Conservation (phyloP, 1,284 basidiomycete genomes). For the Cerrena zonata region DNA sequence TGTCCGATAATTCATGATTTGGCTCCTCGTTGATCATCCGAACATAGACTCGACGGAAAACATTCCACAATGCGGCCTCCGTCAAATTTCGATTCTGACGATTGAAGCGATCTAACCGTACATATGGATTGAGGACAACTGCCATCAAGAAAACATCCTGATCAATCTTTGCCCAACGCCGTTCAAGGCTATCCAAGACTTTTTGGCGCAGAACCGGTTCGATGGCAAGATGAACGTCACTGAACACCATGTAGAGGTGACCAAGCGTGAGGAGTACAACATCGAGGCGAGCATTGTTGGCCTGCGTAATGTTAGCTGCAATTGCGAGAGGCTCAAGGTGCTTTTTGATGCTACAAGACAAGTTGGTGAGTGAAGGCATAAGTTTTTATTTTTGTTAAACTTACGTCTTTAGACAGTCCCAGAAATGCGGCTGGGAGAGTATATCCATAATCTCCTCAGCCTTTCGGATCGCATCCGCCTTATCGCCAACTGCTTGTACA, state of each 20-base stretch:
- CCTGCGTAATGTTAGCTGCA: slow-evolving; percentile 34
- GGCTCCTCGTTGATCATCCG: too few species aligned
- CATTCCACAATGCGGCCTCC: slow-evolving; percentile 3
- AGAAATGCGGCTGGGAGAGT: slow-evolving; percentile 25
- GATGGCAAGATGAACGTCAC: slow-evolving; percentile 6
- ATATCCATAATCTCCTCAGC: slow-evolving; percentile 24
- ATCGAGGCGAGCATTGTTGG: slow-evolving; percentile 28
- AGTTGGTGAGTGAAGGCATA: neutral
- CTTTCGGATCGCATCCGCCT: slow-evolving; percentile 18
- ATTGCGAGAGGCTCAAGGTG: slow-evolving; percentile 3
- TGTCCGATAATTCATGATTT: too few species aligned
- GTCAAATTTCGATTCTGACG: slow-evolving; percentile 6
- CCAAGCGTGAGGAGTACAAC: slow-evolving; percentile 32
- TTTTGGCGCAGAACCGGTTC: slow-evolving; percentile 18
- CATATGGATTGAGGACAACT: slow-evolving; percentile 34
- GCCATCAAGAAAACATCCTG: slow-evolving; percentile 37
- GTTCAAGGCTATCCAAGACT: slow-evolving; percentile 32
- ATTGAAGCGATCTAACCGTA: slow-evolving; percentile 15
- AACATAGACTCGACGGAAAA: neutral
- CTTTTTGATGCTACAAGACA: neutral
- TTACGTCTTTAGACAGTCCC: slow-evolving; percentile 10
- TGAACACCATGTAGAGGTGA: slow-evolving; percentile 19
- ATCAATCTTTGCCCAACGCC: slow-evolving; percentile 31
- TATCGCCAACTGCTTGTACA: slow-evolving; percentile 8
- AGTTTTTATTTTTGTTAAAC: neutral